Base-by-base conservation (phyloP, 2,329 filamentous ascomycete species). In the Aaosphaeria arxii region DNA sequence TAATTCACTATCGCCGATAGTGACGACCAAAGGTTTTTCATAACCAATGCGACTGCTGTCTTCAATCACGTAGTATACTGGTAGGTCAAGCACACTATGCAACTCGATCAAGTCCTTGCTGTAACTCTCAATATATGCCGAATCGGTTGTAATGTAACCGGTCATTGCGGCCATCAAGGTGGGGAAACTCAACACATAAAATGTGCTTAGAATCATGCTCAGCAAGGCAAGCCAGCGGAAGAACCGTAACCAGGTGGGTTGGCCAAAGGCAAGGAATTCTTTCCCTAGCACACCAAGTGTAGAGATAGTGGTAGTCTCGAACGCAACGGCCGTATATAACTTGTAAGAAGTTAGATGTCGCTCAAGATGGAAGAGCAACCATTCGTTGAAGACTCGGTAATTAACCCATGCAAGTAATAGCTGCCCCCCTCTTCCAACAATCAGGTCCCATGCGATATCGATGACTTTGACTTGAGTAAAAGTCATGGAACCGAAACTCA, bases 151-250 rank as follows among this genome's bases (percentile, higher is more conserved):
- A 11, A 69, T 64, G 45, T 71, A 72, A n/a, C 70, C 70, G 9
- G 66, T 71, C 66, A 71, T 70, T 4, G 70, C 70, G 4, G 59
- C 64, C 53, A 70, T 59, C 6, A 71, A 52, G 2, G 70, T 72
- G 11, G 70, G 69, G 30, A 71, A 66, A 5, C 59, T 52, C 6
- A 71, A 51, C 32, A 71, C 63, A 48, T 69, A 72, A 4, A 63
- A 29, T 4, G 59, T 64, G 5, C 56, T 58, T 7, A 72, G 49
- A 3, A 71, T 46, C 49, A 70, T 67, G 11, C 57, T 54, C 9
- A 64, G 41, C 35, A 66, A 47, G 1, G 56, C 60, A 31, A 67
- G 47, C 64, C 67, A 72, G 11, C 65, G 49, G n/a, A 71, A 66
- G 4, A 63, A 59, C 29, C 53, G 50, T 24, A 49, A 52, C 62